Conservation (phyloP, 2,329 filamentous ascomycete species). For the Phialophora expanda region DNA sequence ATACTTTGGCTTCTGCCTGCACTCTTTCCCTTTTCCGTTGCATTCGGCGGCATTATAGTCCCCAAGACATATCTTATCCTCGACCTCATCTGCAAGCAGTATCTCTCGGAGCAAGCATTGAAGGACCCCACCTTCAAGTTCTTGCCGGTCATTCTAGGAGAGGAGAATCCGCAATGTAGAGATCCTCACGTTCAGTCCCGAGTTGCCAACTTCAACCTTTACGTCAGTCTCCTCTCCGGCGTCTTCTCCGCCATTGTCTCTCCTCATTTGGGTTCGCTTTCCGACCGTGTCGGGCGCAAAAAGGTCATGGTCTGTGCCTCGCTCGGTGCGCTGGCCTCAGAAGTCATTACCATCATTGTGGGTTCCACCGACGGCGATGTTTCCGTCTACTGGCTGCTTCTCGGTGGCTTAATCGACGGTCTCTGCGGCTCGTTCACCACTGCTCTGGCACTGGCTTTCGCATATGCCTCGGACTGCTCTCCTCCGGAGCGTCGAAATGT, state of each 20-base stretch:
- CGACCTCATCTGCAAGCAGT: slow-evolving; percentile 79
- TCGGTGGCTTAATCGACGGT: slow-evolving; percentile 80
- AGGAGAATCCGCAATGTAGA: slow-evolving; percentile 78
- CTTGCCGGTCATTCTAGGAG: slow-evolving; percentile 69
- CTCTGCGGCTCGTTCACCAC: slow-evolving; percentile 87
- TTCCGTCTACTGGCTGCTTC: slow-evolving; percentile 77
- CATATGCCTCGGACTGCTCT: slow-evolving; percentile 89
- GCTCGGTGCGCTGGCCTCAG: slow-evolving; percentile 73
- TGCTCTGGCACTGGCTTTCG: slow-evolving; percentile 76
- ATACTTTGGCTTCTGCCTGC: slow-evolving; percentile 83
- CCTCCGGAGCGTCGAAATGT: slow-evolving; percentile 78
- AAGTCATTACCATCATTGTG: slow-evolving; percentile 77
- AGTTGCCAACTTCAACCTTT: slow-evolving; percentile 78
- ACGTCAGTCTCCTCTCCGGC: slow-evolving; percentile 75
- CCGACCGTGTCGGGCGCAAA: slow-evolving; percentile 83
- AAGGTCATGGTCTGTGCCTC: slow-evolving; percentile 74
- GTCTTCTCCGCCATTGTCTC: slow-evolving; percentile 78
- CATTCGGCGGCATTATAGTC: slow-evolving; percentile 83
- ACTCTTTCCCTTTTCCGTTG: slow-evolving; percentile 80
- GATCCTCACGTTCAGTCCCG: slow-evolving; percentile 77
- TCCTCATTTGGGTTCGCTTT: slow-evolving; percentile 81
- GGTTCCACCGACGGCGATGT: slow-evolving; percentile 74
- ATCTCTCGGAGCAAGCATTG: slow-evolving; percentile 71
- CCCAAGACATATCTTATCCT: slow-evolving; percentile 88
- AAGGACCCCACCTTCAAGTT: slow-evolving; percentile 65